Conservation (phyloP, 2,329 filamentous ascomycete genomes). For the Bipolaris sorokiniana region DNA sequence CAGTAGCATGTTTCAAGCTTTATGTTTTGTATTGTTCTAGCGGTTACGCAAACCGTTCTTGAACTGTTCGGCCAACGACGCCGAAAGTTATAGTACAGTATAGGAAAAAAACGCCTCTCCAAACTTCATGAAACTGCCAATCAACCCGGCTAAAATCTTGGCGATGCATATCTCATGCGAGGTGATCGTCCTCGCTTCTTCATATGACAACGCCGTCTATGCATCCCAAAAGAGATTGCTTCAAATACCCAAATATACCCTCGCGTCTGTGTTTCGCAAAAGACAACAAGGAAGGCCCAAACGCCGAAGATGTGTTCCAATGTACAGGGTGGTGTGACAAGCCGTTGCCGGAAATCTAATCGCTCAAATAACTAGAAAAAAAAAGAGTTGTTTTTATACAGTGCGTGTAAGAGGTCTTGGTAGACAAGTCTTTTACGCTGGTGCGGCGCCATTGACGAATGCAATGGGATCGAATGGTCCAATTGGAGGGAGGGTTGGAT, state of each 20-base stretch:
- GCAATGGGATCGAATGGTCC: background rate
- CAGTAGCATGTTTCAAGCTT: background rate
- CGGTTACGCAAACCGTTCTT: background rate
- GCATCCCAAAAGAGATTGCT: slow-evolving; percentile 13
- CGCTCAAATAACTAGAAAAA: background rate
- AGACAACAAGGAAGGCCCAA: slow-evolving; percentile 8
- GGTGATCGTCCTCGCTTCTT: slow-evolving; percentile 10
- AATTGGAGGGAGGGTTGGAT: background rate
- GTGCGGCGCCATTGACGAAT: background rate
- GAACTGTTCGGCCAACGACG: background rate
- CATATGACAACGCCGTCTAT: slow-evolving; percentile 20
- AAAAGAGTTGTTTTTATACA: slow-evolving; percentile 4
- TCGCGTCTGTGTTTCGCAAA: slow-evolving; percentile 20
- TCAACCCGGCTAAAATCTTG: slow-evolving; percentile 5
- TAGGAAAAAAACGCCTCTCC: background rate
- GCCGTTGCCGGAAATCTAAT: background rate
- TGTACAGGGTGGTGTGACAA: slow-evolving; percentile 16
- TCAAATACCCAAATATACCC: slow-evolving; percentile 19
- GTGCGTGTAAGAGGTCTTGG: slow-evolving; percentile 7
- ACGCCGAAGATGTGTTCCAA: slow-evolving; percentile 23
- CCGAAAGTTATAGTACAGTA: background rate
- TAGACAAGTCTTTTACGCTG: background rate
- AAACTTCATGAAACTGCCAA: slow-evolving; percentile 5
- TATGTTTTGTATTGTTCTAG: slow-evolving; percentile 1
- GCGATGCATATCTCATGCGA: background rate